phyloP scores from a whole-genome alignment of 192 early-diverging fungal genomes.

The Ambispora gerdemannii region DNA sequence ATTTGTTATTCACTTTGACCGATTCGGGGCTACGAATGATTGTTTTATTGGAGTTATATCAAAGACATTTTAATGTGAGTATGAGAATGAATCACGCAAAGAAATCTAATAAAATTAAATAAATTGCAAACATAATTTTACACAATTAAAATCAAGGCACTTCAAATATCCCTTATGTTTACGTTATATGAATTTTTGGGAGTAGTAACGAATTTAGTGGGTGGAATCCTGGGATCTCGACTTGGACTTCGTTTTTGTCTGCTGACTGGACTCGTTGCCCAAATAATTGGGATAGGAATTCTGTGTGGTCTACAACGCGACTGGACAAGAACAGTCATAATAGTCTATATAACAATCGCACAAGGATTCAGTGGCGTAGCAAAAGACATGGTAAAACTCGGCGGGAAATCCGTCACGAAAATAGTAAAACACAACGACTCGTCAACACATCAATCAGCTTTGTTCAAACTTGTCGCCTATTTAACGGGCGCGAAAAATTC shows the following conservation, averaged over 20 bases:
- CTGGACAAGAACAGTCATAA: conserved; percentile 37
- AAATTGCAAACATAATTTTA: not conserved
- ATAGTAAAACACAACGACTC: conserved; percentile 37
- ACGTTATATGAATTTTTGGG: conserved; percentile 45
- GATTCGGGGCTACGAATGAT: conserved; percentile 50
- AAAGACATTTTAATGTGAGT: conserved; percentile 34
- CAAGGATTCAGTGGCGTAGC: conserved; percentile 45
- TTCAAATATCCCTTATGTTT: conserved; percentile 48
- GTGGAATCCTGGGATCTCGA: conserved; percentile 43
- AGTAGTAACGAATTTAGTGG: conserved; percentile 44
- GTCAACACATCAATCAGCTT: conserved; percentile 15
- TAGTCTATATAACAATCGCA: conserved; percentile 38
- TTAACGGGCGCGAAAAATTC: conserved; percentile 50
- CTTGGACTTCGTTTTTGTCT: conserved; percentile 40
- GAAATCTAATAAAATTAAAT: not conserved
- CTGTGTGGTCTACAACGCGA: conserved; percentile 26
- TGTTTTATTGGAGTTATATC: conserved; percentile 41
- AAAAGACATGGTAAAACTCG: conserved; percentile 49
- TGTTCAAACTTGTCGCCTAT: conserved; percentile 46
- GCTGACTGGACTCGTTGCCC: conserved; percentile 34
- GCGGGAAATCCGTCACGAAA: conserved; percentile 46
- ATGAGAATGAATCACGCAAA: too few relatives aligned
- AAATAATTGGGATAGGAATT: conserved; percentile 43
- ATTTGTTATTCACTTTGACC: conserved; percentile 44
- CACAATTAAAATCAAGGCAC: conserved; percentile 9